A percentile compares a stretch with the other conserved stretches of the same genome.
These are phyloP conservation scores for Hypoxylon rickii DNA, from an alignment of 495 filamentous ascomycete genomes.

Conservation along the genomic window DNA sequence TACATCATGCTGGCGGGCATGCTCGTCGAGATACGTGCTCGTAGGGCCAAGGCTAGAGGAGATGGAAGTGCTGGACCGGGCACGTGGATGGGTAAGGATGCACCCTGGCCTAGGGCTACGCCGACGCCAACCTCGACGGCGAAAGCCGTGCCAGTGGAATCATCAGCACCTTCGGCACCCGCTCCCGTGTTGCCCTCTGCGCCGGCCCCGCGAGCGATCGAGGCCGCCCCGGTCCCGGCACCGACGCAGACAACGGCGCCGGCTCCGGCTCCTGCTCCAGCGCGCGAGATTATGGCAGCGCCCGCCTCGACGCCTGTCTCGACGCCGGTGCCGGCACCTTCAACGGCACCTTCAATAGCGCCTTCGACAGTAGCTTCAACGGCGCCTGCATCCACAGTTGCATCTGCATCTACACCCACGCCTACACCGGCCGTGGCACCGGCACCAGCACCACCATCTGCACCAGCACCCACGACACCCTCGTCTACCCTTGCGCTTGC, in stretches of 20 bases:
- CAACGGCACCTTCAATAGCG: too few species aligned
- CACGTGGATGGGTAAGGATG: background rate
- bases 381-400: background rate
- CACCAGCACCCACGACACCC: background rate
- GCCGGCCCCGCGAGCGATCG: background rate
- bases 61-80: background rate
- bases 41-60: constrained; percentile 1
- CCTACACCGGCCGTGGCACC: background rate
- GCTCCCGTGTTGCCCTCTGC: background rate
- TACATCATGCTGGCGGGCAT: constrained; percentile 60
- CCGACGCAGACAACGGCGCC: background rate
- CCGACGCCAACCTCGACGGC: background rate
- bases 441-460: background rate
- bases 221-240: background rate
- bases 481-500: background rate
- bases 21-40: constrained; percentile 32
- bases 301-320: too few species aligned
- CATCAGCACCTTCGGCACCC: too few species aligned
- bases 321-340: too few species aligned
- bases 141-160: too few species aligned
- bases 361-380: too few species aligned
- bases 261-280: too few species aligned
- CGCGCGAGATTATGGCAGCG: too few species aligned
- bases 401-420: background rate
- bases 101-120: background rate